A percentile compares a stretch with the other conserved stretches of the same genome.
phyloP scores from a whole-genome alignment of 768 basidiomycete genomes.

The Phallus indusiatus region DNA sequence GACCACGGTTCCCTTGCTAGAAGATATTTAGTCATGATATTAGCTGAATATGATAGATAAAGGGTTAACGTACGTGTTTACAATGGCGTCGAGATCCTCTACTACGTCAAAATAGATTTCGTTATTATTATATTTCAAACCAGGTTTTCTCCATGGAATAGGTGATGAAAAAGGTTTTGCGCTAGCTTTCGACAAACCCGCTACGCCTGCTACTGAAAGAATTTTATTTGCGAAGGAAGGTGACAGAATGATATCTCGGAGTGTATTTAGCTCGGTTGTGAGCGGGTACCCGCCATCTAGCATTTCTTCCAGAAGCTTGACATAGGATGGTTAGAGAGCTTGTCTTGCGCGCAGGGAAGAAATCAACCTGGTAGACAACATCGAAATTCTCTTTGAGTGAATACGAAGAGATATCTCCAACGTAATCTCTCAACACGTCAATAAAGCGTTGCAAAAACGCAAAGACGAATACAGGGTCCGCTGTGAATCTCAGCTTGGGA shows the following conservation, averaged over 20 bases:
- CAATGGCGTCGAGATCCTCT: conserved; percentile 70
- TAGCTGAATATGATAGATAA: background rate
- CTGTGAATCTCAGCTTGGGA: conserved; percentile 28
- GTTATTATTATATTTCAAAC: conserved; percentile 74
- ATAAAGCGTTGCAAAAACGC: conserved; percentile 81
- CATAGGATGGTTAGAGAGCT: background rate
- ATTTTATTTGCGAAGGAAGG: conserved; percentile 77
- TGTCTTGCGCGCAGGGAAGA: background rate
- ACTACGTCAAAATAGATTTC: conserved; percentile 90
- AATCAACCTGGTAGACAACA: conserved; percentile 79
- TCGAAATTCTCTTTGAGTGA: conserved; percentile 89
- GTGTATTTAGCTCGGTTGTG: conserved; percentile 81
- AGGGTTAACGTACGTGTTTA: conserved; percentile 51
- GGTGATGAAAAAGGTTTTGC: conserved; percentile 67
- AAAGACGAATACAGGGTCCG: conserved; percentile 85
- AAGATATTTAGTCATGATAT: background rate
- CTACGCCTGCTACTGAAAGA: conserved; percentile 41
- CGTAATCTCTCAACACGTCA: conserved; percentile 77
- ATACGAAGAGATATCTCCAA: conserved; percentile 72
- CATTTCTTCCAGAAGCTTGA: conserved; percentile 88
- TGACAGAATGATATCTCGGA: conserved; percentile 89
- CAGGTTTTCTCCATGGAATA: conserved; percentile 88
- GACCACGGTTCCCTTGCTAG: conserved; percentile 13
- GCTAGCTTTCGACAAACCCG: conserved; percentile 30
- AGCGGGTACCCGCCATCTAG: conserved; percentile 86